Base-by-base conservation (phyloP, 2,329 filamentous ascomycete species). In the Penicillium brasilianum region DNA sequence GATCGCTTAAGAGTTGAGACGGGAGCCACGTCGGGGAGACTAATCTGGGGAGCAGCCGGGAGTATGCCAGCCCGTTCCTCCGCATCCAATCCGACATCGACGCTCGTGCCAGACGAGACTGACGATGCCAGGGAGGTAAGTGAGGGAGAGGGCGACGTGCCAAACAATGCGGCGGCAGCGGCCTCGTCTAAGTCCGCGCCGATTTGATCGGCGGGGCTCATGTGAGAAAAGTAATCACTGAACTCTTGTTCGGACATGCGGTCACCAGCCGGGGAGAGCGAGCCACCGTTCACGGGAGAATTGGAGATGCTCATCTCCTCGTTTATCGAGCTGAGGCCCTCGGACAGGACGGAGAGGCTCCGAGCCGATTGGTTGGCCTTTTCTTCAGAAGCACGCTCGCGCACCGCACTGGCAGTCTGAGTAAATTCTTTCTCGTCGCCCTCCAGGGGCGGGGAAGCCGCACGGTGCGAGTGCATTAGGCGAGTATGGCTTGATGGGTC, bases 391-490 rank as follows among this genome's bases (percentile, higher is more conserved):
- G 77, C 76, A 66, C 82, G 84, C 78, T 84, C 82, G 61, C 87
- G 91, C 69, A 98, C 86, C 52, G 90, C 92, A 68, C 92, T 91
- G 16, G 95, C 95, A 1, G 93, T 98, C 78, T 96, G 92, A 7
- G 94, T 97, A 74, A 99, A 99, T 77, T 98, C 95, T 73, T 90
- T 91, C 82, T 98, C 94, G 70, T 98, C 94, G 71, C 91, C 92
- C 80, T 98, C 94, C 39, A 98, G 83, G 16, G 93, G 92, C 55
- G 94, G 93, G 65, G 92, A 95, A 25, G 90, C 88, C n/a, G 89
- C 90, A 61, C 91, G 88, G 62, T 88, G 84, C 63, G 86, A 87
- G 69, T 89, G 85, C 64, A 80, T 75, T 32, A 79, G 60, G 55
- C 91, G 88, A 62, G 87, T 84, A 67, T 85, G 86, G 67, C 87